Evolutionary conservation across 1,284 basidiomycete species (phyloP).

Genomic region (Apiotrichum porosum): DNA sequence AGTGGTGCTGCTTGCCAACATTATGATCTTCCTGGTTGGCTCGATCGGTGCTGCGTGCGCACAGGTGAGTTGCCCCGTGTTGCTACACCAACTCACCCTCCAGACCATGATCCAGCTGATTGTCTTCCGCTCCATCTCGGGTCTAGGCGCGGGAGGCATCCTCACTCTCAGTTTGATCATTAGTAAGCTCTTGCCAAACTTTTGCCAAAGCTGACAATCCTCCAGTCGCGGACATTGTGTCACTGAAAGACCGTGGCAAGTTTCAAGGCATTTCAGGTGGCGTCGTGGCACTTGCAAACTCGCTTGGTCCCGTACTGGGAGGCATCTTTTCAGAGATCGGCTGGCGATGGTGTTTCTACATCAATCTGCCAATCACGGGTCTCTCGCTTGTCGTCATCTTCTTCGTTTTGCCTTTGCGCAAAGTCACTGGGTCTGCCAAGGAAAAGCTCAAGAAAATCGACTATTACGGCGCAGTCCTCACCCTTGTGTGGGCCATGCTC

Average conservation of each 20-base stretch:
- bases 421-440: constrained; percentile 57
- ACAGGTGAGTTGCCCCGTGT: too few species aligned
- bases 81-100: too few species aligned
- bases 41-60: constrained; percentile 54
- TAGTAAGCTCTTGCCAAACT: constrained; percentile 14
- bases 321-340: constrained; percentile 33
- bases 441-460: constrained; percentile 61
- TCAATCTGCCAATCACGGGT: constrained; percentile 58
- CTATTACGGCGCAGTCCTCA: constrained; percentile 58
- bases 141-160: constrained; percentile 30
- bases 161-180: constrained; percentile 27
- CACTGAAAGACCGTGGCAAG: constrained; percentile 43
- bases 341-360: constrained; percentile 51
- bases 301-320: constrained; percentile 41
- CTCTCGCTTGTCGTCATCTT: constrained; percentile 55
- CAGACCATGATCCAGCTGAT: constrained; percentile 63
- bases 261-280: constrained; percentile 42
- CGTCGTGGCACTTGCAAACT: constrained; percentile 37
- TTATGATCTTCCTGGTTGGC: constrained; percentile 58
- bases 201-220: background rate
- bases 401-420: constrained; percentile 62
- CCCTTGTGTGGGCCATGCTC: constrained; percentile 57
- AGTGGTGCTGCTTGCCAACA: constrained; percentile 48
- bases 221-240: constrained; percentile 31
- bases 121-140: constrained; percentile 53